Evolutionary conservation across 345 rosid genomes (phyloP).

Genomic region (Microcos paniculata): DNA sequence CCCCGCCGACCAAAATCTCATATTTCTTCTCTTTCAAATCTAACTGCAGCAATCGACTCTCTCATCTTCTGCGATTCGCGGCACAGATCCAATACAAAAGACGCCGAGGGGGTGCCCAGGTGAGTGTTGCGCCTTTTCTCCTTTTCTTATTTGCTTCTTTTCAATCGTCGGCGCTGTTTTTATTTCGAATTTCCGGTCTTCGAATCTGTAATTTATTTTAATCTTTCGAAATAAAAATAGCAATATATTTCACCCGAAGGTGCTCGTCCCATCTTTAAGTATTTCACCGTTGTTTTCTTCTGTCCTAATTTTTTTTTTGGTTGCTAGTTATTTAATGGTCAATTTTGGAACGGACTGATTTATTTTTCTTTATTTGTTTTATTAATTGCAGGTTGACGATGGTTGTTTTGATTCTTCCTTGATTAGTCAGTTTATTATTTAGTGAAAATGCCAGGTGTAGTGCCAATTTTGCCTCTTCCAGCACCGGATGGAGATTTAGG

Average conservation of each 20-base stretch:
- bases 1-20: neutral
- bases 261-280: neutral
- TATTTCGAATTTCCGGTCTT: neutral
- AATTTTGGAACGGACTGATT: neutral
- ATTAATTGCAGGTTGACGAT: constrained; percentile 17
- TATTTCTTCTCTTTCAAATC: neutral
- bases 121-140: neutral
- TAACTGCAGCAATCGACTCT: neutral
- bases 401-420: constrained; percentile 12
- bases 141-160: neutral
- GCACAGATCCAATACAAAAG: neutral
- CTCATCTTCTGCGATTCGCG: neutral
- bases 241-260: neutral
- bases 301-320: neutral
- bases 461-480: constrained; percentile 67
- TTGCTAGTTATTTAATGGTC: neutral
- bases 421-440: neutral
- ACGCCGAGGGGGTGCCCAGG: neutral
- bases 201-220: neutral
- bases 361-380: neutral
- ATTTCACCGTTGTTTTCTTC: neutral
- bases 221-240: neutral
- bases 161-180: neutral
- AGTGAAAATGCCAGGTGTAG: constrained; percentile 46
- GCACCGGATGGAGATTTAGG: constrained; percentile 76